Percentiles rank a stretch among this genome's conserved stretches.
phyloP scores from a whole-genome alignment of 805 yeast species.

The Teunomyces panamensis region DNA sequence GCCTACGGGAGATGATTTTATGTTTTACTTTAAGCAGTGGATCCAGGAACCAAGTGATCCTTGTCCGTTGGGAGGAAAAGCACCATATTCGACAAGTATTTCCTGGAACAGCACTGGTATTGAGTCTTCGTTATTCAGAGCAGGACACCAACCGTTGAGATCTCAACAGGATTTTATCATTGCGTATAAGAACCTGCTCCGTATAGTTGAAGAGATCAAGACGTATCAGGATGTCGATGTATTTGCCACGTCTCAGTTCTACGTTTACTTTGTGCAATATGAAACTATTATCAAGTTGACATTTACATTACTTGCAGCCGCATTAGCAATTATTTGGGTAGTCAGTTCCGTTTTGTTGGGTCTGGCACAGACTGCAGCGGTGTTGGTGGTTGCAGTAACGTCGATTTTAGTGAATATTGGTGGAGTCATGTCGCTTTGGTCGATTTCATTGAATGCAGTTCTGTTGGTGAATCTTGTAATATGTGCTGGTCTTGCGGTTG shows the following conservation, averaged over 20 bases:
- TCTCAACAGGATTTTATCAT: slow-evolving; percentile 82
- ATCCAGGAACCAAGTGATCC: slow-evolving; percentile 80
- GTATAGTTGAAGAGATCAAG: slow-evolving; percentile 60
- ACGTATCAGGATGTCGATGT: slow-evolving; percentile 44
- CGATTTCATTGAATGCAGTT: slow-evolving; percentile 81
- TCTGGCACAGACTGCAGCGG: slow-evolving; percentile 55
- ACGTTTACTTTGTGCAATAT: slow-evolving; percentile 90
- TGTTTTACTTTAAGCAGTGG: slow-evolving; percentile 76
- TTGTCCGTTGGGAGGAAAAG: slow-evolving; percentile 94
- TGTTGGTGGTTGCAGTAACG: slow-evolving; percentile 56
- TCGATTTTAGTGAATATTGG: slow-evolving; percentile 71
- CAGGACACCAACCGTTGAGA: slow-evolving; percentile 73
- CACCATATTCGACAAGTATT: slow-evolving; percentile 73
- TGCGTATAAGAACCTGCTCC: slow-evolving; percentile 70
- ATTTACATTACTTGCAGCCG: slow-evolving; percentile 49
- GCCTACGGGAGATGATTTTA: slow-evolving; percentile 70
- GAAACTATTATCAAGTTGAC: slow-evolving; percentile 61
- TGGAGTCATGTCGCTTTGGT: slow-evolving; percentile 75
- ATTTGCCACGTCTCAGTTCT: slow-evolving; percentile 91
- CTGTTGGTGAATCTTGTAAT: slow-evolving; percentile 85
- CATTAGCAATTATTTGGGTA: slow-evolving; percentile 49
- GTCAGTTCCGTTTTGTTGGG: slow-evolving; percentile 63
- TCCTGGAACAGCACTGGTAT: slow-evolving; percentile 43
- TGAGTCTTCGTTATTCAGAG: slow-evolving; percentile 66
- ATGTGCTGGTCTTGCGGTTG: slow-evolving; percentile 92